A percentile compares a stretch with the other conserved stretches of the same genome.
Conservation (phyloP, 768 basidiomycete genomes). For the Suillus fuscotomentosus region DNA sequence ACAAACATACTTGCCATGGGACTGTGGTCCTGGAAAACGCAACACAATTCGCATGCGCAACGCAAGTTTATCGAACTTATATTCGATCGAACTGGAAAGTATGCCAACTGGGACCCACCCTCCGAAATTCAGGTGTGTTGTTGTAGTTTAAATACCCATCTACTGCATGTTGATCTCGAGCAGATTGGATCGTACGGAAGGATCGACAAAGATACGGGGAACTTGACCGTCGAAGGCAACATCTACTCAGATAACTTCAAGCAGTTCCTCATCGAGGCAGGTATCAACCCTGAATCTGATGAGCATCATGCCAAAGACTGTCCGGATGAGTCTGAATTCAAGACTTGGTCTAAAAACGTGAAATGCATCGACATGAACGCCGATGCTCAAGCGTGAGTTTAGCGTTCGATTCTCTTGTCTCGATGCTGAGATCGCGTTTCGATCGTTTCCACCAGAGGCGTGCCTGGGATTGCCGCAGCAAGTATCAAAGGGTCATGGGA, state of each 20-base stretch:
- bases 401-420: neutral
- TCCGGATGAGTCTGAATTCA: conserved; percentile 12
- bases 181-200: conserved; percentile 24
- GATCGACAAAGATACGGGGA: conserved; percentile 19
- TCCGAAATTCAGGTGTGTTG: conserved; percentile 17
- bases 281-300: neutral
- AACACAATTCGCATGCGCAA: conserved; percentile 7
- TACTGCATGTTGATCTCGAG: neutral
- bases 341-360: conserved; percentile 12
- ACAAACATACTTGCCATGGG: neutral
- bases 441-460: neutral
- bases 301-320: conserved; percentile 8
- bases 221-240: conserved; percentile 22
- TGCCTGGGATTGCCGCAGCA: conserved; percentile 18
- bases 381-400: conserved; percentile 11
- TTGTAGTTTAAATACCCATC: neutral
- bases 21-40: neutral
- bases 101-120: conserved; percentile 29
- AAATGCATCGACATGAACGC: conserved; percentile 7
- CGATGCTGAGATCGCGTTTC: neutral
- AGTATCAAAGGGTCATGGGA: conserved; percentile 25
- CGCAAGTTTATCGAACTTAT: conserved; percentile 28
- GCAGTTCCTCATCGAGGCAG: neutral
- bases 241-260: conserved; percentile 1
- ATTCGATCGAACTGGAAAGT: conserved; percentile 20